Base-by-base conservation (phyloP, 768 basidiomycete species). In the Serendipita indica region DNA sequence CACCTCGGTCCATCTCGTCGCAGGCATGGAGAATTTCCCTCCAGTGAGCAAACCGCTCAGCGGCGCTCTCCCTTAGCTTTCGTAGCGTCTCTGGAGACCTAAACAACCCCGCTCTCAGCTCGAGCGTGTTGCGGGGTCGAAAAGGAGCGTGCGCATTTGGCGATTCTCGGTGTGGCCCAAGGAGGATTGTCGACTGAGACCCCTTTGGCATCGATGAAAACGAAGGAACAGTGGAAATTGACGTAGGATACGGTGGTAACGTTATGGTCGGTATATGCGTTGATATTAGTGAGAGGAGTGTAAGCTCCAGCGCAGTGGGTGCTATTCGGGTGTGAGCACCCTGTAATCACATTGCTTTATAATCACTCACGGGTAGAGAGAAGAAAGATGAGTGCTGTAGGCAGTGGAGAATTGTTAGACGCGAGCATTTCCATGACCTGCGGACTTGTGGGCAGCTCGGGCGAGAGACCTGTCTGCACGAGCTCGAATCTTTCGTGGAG, bases 1-100 rank as follows among this genome's bases (percentile, higher is more conserved):
- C 10, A 16, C 49, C 41, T n/a, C 18, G 27, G 2, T 28, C 49
- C 37, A 81, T 72, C 33, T 69, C 69, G 60, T 74, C 73, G 3
- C 79, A 77, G 10, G 76, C 77, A 18, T 75, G 73, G 62, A 84
- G 80, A 27, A 86, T 77, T 66, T 85, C 84, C 32, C 82, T 72
- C 84, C 84, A 86, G 30, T 78, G 76, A 59, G 85, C 67, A 68
- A 85, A 86, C 18, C 84, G 76, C 60, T 84, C 82, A 0, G 79
- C 74, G 0, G 83, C 83, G 67, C 86, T 84, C 16, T 69, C 71
- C 33, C 85, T 77, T 30, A 86, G 71, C 1, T 72, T 65, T 1
- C 74, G 71, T 10, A 85, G 72, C 0, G 75, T 81, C 60, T 80
- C 81, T 0, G 83, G 82, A 1, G 80, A 78, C 61, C 75, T 79